Evolutionary conservation across 1,284 basidiomycete genomes (phyloP).

Genomic region (Coniferiporia sulphurascens): DNA sequence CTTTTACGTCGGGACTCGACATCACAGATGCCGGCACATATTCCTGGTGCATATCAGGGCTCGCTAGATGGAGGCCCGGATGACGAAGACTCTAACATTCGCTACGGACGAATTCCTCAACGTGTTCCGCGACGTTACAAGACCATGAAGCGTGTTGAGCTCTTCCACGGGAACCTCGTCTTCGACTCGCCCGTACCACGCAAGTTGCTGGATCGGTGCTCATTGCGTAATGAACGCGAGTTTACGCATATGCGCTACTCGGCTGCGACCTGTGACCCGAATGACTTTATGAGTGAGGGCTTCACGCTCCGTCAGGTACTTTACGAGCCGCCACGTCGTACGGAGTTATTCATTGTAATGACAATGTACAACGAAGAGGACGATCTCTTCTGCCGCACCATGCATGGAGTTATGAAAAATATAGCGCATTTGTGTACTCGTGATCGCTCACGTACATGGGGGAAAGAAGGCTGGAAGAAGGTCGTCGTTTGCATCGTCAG

Average conservation of each 20-base stretch:
- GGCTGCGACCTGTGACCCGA: conserved; percentile 90
- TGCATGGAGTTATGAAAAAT: conserved; percentile 92
- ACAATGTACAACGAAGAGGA: conserved; percentile 83
- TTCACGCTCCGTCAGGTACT: conserved; percentile 80
- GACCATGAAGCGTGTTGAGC: conserved; percentile 85
- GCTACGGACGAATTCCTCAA: conserved; percentile 84
- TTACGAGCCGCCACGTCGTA: conserved; percentile 79
- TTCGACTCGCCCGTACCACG: conserved; percentile 83
- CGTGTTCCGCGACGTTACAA: conserved; percentile 83
- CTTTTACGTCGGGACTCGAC: conserved; percentile 46
- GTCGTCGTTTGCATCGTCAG: conserved; percentile 49
- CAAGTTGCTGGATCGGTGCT: conserved; percentile 78
- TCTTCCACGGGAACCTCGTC: conserved; percentile 91
- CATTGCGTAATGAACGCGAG: conserved; percentile 74
- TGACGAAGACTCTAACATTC: conserved; percentile 50
- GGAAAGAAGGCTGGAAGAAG: conserved; percentile 97
- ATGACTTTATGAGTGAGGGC: conserved; percentile 75
- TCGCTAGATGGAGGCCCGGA: conserved; percentile 23
- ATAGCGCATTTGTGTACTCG: conserved; percentile 78
- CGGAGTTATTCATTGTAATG: conserved; percentile 80
- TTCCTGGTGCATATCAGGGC: conserved; percentile 40
- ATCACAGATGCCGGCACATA: conserved; percentile 25
- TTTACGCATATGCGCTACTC: conserved; percentile 94
- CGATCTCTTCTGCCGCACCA: conserved; percentile 75
- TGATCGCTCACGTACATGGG: conserved; percentile 88